phyloP scores from a whole-genome alignment of 805 yeast species.

The Metschnikowia matae region DNA sequence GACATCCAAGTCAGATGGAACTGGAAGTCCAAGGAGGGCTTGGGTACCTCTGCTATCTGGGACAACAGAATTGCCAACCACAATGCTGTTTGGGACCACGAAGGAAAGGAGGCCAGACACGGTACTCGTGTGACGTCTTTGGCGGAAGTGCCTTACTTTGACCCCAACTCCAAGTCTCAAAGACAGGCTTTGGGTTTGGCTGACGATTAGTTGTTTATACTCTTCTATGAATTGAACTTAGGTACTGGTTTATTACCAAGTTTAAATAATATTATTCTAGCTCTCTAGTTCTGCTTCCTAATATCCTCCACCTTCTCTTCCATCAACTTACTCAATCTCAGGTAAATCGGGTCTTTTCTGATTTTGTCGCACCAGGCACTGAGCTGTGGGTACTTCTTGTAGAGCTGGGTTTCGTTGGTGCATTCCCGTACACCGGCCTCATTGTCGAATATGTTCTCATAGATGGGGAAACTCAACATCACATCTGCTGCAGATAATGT shows the following conservation, averaged over 20 bases:
- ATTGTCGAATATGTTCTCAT: conserved; percentile 25
- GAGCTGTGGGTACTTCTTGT: conserved; percentile 31
- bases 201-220: conserved; percentile 13
- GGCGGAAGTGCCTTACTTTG: conserved; percentile 52
- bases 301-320: conserved; percentile 24
- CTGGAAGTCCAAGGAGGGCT: conserved; percentile 25
- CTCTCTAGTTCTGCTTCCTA: not conserved
- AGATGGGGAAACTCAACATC: conserved; percentile 45
- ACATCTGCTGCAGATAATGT: conserved; percentile 56
- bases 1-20: conserved; percentile 42
- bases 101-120: conserved; percentile 37
- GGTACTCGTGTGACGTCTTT: conserved; percentile 42
- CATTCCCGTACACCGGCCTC: conserved; percentile 32
- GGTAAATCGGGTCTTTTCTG: conserved; percentile 30
- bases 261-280: too few species aligned
- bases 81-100: conserved; percentile 51
- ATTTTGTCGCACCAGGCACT: conserved; percentile 37
- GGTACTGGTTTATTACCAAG: too few species aligned
- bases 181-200: conserved; percentile 47
- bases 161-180: conserved; percentile 47
- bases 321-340: conserved; percentile 29
- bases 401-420: conserved; percentile 32
- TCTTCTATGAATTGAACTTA: too few species aligned
- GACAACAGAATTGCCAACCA: conserved; percentile 57
- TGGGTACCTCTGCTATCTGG: conserved; percentile 55